A percentile compares a stretch with the other conserved stretches of the same genome.
phyloP scores from a whole-genome alignment of 352 stramenopile genomes.

The Globisporangium canariense region DNA sequence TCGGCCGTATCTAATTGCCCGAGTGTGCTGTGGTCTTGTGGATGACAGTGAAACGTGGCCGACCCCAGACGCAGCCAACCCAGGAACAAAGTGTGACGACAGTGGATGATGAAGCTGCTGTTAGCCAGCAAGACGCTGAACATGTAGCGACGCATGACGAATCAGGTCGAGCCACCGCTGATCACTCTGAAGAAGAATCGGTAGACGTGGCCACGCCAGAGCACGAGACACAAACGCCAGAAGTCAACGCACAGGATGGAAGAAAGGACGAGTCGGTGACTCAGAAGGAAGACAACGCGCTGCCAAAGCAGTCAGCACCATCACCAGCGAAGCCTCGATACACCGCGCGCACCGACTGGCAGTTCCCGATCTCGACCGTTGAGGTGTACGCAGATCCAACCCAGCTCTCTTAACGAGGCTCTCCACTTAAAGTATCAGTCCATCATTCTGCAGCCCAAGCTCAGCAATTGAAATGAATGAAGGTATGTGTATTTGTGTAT shows the following conservation, averaged over 20 bases:
- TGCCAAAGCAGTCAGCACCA: constrained; percentile 6
- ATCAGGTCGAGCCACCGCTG: too few species aligned
- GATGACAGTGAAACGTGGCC: constrained; percentile 11
- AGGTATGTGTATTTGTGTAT: constrained; percentile 1
- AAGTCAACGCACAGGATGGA: not conserved
- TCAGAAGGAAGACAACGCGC: constrained; percentile 1
- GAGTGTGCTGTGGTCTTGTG: not conserved
- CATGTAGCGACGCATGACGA: not conserved
- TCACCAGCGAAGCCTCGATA: constrained; percentile 34
- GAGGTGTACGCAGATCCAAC: constrained; percentile 52
- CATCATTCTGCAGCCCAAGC: not conserved
- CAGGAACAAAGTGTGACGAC: not conserved
- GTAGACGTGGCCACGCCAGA: not conserved
- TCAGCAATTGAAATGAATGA: not conserved
- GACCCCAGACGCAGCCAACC: constrained; percentile 4
- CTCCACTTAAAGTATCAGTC: not conserved
- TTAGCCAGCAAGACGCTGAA: not conserved
- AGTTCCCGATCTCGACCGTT: constrained; percentile 80
- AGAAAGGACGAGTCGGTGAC: not conserved
- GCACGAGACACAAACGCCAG: not conserved
- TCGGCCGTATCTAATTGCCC: not conserved
- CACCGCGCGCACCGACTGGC: constrained; percentile 49
- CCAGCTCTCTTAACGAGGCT: constrained; percentile 13
- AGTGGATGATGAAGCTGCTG: not conserved
- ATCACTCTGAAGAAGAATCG: not conserved